Evolutionary conservation across 2,329 filamentous ascomycete species (phyloP).

Genomic region (Trichoderma breve): DNA sequence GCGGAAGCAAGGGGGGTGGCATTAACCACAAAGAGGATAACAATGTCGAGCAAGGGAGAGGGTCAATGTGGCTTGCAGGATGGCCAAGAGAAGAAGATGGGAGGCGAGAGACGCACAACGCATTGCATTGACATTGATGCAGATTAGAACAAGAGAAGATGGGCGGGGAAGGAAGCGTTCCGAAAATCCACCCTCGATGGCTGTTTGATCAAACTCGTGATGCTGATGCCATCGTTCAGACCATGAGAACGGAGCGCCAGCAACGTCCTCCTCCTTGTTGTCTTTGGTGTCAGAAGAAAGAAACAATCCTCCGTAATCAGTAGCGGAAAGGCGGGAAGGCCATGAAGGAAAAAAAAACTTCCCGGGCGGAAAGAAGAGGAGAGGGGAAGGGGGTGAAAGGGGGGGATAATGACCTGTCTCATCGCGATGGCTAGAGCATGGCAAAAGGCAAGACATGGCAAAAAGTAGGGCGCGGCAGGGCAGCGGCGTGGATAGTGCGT

Average conservation of each 20-base stretch:
- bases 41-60: neutral
- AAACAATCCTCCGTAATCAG: neutral
- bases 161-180: neutral
- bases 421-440: conserved; percentile 14
- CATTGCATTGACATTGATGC: neutral
- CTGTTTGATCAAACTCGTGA: neutral
- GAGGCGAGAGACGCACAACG: neutral
- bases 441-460: conserved; percentile 17
- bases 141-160: neutral
- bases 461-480: conserved; percentile 13
- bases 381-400: neutral
- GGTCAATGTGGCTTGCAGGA: conserved; percentile 2
- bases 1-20: neutral
- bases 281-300: neutral
- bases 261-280: neutral
- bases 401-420: conserved; percentile 1
- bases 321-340: neutral
- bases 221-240: neutral
- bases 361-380: neutral
- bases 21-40: neutral
- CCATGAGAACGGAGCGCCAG: neutral
- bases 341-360: neutral
- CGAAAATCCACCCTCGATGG: neutral
- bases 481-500: neutral
- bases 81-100: neutral